Evolutionary conservation across 768 basidiomycete genomes (phyloP).

Genomic region (Tulasnella sp.): DNA sequence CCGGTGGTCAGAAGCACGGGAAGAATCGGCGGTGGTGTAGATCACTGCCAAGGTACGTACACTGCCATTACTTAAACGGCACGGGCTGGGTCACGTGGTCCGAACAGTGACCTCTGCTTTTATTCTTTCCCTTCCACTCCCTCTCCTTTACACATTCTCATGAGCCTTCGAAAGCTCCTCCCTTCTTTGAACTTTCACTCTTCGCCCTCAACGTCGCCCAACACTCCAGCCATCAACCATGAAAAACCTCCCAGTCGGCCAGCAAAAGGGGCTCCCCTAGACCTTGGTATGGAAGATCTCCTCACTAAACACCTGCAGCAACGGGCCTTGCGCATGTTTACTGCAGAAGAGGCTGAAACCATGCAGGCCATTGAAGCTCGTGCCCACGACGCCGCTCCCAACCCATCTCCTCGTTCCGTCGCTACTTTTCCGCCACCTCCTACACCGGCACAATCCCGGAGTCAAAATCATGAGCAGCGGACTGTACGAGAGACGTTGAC

Average conservation of each 20-base stretch:
- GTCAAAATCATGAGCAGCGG: neutral
- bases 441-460: neutral
- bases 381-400: neutral
- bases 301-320: conserved; percentile 1
- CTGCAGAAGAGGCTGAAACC: neutral
- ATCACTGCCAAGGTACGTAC: too few species aligned
- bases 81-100: too few species aligned
- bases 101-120: too few species aligned
- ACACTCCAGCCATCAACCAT: too few species aligned
- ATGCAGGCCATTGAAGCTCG: neutral
- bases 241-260: too few species aligned
- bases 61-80: too few species aligned
- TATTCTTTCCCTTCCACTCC: too few species aligned
- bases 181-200: neutral
- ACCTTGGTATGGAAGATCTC: conserved; percentile 9
- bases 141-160: too few species aligned
- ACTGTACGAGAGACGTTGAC: neutral
- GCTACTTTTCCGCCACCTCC: neutral
- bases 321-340: neutral
- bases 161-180: neutral
- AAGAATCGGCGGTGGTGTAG: too few species aligned
- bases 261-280: neutral
- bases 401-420: neutral
- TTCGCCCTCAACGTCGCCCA: too few species aligned
- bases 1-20: too few species aligned